Base-by-base conservation (phyloP, 75 land plant species). In the Cupressus sempervirens region DNA sequence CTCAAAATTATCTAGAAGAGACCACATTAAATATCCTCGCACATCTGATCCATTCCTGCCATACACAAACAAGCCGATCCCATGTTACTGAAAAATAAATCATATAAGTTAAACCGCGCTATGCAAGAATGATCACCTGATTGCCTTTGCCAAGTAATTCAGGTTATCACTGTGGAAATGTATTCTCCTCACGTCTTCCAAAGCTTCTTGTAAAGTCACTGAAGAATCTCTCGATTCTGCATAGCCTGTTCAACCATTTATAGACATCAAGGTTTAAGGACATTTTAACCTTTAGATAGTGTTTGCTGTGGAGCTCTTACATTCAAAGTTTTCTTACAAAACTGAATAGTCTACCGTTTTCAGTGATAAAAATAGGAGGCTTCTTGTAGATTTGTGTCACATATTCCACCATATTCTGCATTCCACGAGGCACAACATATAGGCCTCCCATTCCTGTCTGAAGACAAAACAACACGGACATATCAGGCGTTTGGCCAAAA, bases 351-450 rank as follows among this genome's bases (percentile, higher is more conserved):
- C 38, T 81, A 90, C 98, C 98, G 84, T 93, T 94, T 87, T 95
- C 96, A 16, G 94, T 93, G 23, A 95, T 88, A 62, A 86, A 88
- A 65, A 94, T 89, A 15, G 91, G 86, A 12, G 85, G 87, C 75
- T 92, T 93, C 72, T 90, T 87, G 90, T 93, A 96, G 77, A 91
- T 88, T 35, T 86, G 76, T 48, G 82, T 89, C 16, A 93, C 26
- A 82, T 95, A 94, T 7, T 73, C 83, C 36, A 94, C 85, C 7
- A 91, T 87, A 53, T 89, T 89, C 34, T 88, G 89, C 48, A 95
- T 81, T 38, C 95, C 93, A 12, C 75, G 6, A 72, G 96, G 95
- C 54, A 84, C 91, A 1, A 91, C 85, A 87, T 73, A 95, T 3
- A 88, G 65, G 70, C 86, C 86, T 15, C 81, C 53, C 40, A 90